Evolutionary conservation across 129 eudicot genomes (phyloP), one percentile per base, ranked within the genome.

Genomic region (Flaveria ramosissima): DNA sequence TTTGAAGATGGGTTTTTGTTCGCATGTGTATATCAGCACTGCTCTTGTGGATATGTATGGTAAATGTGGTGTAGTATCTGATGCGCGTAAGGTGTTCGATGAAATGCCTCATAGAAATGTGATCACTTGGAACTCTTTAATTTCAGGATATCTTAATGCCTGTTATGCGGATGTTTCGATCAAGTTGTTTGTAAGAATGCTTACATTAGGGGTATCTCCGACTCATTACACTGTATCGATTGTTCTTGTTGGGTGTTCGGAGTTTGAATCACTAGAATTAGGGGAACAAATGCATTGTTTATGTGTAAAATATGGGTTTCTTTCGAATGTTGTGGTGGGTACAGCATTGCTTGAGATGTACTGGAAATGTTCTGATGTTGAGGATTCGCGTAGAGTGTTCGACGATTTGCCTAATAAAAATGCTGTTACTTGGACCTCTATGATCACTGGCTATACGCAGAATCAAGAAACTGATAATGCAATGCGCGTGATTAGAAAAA

Each of bases 291-390:
- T 86, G 59, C 91, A 88, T 14, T 74, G 86, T 26, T 79, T 88
- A 55, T 73, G 84, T 70, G 68, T 68, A 30, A 89, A 81, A 81
- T 43, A 6, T 12, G 89, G 96, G 51, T 72, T 84, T 64, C 74
- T 72, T 61, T 48, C 7, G 32, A 77, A 85, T 65, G 78, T 82
- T 59, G 84, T 78, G 74, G 93, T 83, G 32, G 91, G 93, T 43
- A 88, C 88, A 6, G 75, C 86, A 7, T 80, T 88, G 83, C 70
- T 91, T 76, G 87, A 88, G 53, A 86, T 88, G 92, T 86, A 86
- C 56, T 76, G 91, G 46, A 84, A 88, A 50, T 88, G 88, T 67
- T 82, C 46, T n/a, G 15, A 65, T 14, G 20, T 86, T 39, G 80
- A 82, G 11, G 73, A 72, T 72, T 86, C 93, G 1, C 65, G 88